phyloP scores from a whole-genome alignment of 2,329 filamentous ascomycete species.

The Aureobasidium uvarum region DNA sequence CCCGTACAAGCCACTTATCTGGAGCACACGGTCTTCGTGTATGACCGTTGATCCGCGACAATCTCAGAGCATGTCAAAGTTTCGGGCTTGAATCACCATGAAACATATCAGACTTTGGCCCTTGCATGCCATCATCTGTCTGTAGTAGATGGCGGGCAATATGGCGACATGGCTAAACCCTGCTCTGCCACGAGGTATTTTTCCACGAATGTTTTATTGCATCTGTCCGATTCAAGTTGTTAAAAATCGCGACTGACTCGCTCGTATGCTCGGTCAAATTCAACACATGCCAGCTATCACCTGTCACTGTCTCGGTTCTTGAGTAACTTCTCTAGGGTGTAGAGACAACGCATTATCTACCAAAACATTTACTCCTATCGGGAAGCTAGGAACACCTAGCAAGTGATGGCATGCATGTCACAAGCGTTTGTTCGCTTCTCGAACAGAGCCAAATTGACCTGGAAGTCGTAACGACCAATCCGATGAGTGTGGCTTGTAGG shows the following conservation, averaged over 20 bases:
- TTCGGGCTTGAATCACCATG: constrained; percentile 14
- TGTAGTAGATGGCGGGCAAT: constrained; percentile 7
- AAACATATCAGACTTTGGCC: constrained; percentile 12
- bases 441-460: neutral
- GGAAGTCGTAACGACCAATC: neutral
- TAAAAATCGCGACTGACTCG: constrained; percentile 10
- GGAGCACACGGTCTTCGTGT: neutral
- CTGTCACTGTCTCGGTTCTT: neutral
- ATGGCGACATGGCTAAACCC: constrained; percentile 21
- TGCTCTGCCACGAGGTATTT: constrained; percentile 16
- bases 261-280: constrained; percentile 2
- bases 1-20: constrained; percentile 4
- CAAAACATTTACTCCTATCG: neutral
- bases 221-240: neutral
- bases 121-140: constrained; percentile 23
- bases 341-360: neutral
- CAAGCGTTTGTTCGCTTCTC: neutral
- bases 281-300: neutral
- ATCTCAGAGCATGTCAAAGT: constrained; percentile 22
- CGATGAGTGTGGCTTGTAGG: neutral
- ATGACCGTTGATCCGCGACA: constrained; percentile 3
- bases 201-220: neutral
- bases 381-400: neutral
- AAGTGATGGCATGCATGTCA: neutral
- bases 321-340: neutral